Base-by-base conservation (phyloP, 106 monocot genomes). In the Platanthera guangdongensis region DNA sequence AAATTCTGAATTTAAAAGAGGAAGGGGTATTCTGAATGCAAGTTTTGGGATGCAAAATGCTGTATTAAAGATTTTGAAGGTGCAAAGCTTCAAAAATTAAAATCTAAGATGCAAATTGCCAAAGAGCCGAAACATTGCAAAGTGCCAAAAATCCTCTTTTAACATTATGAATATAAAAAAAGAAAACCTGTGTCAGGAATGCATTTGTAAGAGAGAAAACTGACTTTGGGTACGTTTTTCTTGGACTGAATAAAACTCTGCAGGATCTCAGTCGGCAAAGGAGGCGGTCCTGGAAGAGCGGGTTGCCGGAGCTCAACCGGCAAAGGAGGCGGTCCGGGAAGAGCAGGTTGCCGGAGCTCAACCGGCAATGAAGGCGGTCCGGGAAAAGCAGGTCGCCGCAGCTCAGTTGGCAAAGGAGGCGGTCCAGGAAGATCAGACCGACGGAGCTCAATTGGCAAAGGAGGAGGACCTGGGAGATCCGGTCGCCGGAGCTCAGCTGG, bases 301-400 rank as follows among this genome's bases (percentile, higher is more conserved):
- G 8, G 53, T 53, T 73, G 64, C 19, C 50, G 51, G 78, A 82
- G 54, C 25, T 79, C 71, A 28, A 75, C 72, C 7, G 74, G 76
- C 45, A 77, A 74, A 19, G 73, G 80, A 65, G 72, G 72, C 54
- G 51, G 77, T 54, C 76, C 77, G 50, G 80, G 80, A 55, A 79
- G 75, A 72, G 39, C 39, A 3, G 39, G 39, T 39, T 39, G 39
- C 39, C 25, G 73, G 74, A 80, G 45, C 50, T 76, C 62, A 32
- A 71, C 71, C 11, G 78, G 77, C 48, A 78, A 75, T 5, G 67
- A 80, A 10, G 53, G 3, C 53, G 53, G 53, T 10, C 53, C 12
- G 14, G 53, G 53, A 53, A 53, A 5, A 53, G 14, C 53, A 53
- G 8, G 53, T 53, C 65, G 64, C 19, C 50, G 51, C 74, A 82